These are phyloP conservation scores for Dinochytrium kinnereticum DNA, from an alignment of 371 early-diverging fungal species.

Conservation along the genomic window DNA sequence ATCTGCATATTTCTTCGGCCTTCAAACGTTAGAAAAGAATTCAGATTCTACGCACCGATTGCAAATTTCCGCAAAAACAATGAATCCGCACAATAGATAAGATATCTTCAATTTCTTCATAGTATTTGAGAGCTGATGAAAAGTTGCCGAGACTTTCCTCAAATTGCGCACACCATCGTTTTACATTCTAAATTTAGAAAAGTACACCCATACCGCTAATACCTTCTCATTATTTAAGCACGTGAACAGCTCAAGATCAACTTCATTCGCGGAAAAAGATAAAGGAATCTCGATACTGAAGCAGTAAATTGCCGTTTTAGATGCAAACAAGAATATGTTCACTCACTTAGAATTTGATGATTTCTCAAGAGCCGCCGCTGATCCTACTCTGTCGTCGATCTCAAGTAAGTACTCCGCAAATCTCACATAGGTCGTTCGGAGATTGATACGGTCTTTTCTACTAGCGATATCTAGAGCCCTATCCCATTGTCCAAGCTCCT, in stretches of 20 bases:
- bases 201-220: neutral
- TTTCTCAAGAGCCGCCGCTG: conserved; percentile 57
- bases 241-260: conserved; percentile 48
- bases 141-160: conserved; percentile 48
- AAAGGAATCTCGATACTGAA: no score
- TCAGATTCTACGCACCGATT: conserved; percentile 34
- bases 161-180: conserved; percentile 62
- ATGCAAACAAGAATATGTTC: no score
- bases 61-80: conserved; percentile 50
- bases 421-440: conserved; percentile 50
- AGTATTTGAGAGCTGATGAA: conserved; percentile 46
- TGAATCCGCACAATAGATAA: conserved; percentile 51
- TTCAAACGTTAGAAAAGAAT: neutral
- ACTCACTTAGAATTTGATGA: no score
- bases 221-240: conserved; percentile 38
- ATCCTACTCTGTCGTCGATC: conserved; percentile 49
- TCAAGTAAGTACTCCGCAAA: conserved; percentile 52
- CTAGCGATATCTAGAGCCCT: conserved; percentile 51
- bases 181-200: conserved; percentile 31
- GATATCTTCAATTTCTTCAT: conserved; percentile 46
- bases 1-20: conserved; percentile 46
- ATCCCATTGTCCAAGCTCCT: conserved; percentile 52
- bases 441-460: conserved; percentile 45
- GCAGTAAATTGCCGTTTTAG: no score
- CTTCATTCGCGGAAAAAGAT: no score